Base-by-base conservation (phyloP, 2,329 filamentous ascomycete genomes). In the Didymella sp. region DNA sequence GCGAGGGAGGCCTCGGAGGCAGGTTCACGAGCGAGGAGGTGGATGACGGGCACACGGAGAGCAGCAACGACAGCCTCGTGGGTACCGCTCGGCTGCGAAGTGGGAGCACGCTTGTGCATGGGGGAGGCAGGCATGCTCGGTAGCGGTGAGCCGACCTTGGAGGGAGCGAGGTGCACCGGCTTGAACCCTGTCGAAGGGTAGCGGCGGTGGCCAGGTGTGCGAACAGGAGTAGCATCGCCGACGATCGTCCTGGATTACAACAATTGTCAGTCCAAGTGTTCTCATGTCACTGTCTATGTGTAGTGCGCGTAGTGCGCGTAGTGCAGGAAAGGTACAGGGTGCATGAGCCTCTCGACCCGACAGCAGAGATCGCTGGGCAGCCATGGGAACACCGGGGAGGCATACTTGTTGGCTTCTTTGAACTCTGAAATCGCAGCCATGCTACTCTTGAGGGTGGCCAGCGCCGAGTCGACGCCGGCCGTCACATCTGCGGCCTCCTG, bases 331-430 rank as follows among this genome's bases (percentile, higher is more conserved):
- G 25, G 47, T 37, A 27, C 42, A 52, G 48, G 45, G 57, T 62
- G 61, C 42, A 56, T 41, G 52, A 56, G 59, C 60, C 40, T 57
- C 33, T 53, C 51, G 55, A 60, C 59, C 56, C 38, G 59, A 66
- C 58, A 56, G 49, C 58, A 67, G 55, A 61, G 58, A 60, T 48
- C 25, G 35, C 31, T 31, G 62, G 61, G 56, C 62, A 66, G 61
- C 63, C 63, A 66, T 52, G 58, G 62, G 62, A 56, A 64, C 42
- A 69, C 67, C 66, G 58, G 70, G 67, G 66, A 71, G 63, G 72
- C 77, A 70, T 74, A 79, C 77, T 83, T 83, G 71, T 84, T 85
- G 33, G 84, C 84, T 72, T 86, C 81, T 73, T 86, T 87, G 62
- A 85, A 81, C 67, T 86, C 79, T 67, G 86, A 79, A 48, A 85